Base-by-base conservation (phyloP, 2,329 filamentous ascomycete species). In the Venturia asperata region DNA sequence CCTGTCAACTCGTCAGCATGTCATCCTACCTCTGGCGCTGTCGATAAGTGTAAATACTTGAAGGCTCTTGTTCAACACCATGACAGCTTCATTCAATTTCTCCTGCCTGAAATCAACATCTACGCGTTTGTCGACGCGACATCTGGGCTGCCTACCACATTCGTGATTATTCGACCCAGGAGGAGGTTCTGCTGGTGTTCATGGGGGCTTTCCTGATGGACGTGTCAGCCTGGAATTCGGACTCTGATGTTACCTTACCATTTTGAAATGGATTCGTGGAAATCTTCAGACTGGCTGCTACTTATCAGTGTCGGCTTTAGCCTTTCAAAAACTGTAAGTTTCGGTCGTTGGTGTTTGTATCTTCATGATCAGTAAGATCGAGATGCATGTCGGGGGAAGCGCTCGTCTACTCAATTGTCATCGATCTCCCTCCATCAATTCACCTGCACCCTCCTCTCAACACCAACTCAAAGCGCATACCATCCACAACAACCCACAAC, bases 161-260 rank as follows among this genome's bases (percentile, higher is more conserved):
- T 99, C 74, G 88, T 94, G 78, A 97, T 96, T 78, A 99, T 97
- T 68, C 94, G 91, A 27, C 91, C 94, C 58, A 97, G 85, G 71
- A 99, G 83, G 64, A 96, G 82, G 73, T 89, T 95, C 82, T 99
- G 93, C 81, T 97, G 94, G 71, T 97, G 92, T 76, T 97, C 94
- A 74, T 99, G 94, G 47, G 94, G 94, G 72, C 91, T 96, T 77
- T 99, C 94, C 93, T 87, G 30, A 19, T 43, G 27, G 52, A 58
- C 3, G 19, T 58, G 52, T 58, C 24, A 43, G 39, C 6, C 24
- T 30, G 52, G 10, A 39, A 13, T 13, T 10, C 15, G n/a, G 19
- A 21, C 24, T 15, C 21, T 27, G 21, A n/a, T 30, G 52, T 34
- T 27, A 37, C 5, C 24, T 17, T 58, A 58, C 52, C 52, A 58